Conservation (phyloP, 1,139 yeast genomes). For the Yamadazyma triangularis region DNA sequence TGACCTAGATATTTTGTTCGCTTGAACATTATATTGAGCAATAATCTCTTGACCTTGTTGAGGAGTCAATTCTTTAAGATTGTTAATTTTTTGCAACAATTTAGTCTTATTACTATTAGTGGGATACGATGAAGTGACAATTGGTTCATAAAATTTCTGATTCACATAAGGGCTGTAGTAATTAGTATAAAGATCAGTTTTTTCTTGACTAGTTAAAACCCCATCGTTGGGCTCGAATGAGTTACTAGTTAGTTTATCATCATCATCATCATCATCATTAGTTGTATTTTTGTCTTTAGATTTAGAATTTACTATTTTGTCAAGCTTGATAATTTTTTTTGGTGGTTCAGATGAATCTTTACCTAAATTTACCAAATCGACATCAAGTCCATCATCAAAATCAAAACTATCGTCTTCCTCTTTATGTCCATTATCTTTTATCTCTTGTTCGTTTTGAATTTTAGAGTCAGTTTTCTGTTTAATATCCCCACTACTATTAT, state of each 20-base stretch:
- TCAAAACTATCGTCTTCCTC: conserved; percentile 1
- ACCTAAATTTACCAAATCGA: background rate
- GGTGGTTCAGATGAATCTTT: background rate
- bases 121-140: background rate
- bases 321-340: background rate
- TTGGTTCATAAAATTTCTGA: conserved; percentile 20
- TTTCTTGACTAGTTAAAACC: conserved; percentile 21
- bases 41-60: too few relatives aligned
- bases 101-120: too few relatives aligned
- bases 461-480: background rate
- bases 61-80: too few relatives aligned
- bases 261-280: too few relatives aligned
- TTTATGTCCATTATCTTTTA: background rate
- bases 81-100: too few relatives aligned
- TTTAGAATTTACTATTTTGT: background rate
- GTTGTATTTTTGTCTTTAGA: too few relatives aligned
- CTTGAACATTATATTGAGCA: too few relatives aligned
- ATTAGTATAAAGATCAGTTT: conserved; percentile 26
- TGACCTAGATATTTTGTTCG: too few relatives aligned
- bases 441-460: background rate
- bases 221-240: conserved; percentile 19
- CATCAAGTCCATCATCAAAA: conserved; percentile 3
- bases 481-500: background rate
- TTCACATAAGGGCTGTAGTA: conserved; percentile 10
- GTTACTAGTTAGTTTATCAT: conserved; percentile 3